A percentile compares a stretch with the other conserved stretches of the same genome.
Conservation (phyloP, 768 basidiomycete species). For the Panellus pusillus region DNA sequence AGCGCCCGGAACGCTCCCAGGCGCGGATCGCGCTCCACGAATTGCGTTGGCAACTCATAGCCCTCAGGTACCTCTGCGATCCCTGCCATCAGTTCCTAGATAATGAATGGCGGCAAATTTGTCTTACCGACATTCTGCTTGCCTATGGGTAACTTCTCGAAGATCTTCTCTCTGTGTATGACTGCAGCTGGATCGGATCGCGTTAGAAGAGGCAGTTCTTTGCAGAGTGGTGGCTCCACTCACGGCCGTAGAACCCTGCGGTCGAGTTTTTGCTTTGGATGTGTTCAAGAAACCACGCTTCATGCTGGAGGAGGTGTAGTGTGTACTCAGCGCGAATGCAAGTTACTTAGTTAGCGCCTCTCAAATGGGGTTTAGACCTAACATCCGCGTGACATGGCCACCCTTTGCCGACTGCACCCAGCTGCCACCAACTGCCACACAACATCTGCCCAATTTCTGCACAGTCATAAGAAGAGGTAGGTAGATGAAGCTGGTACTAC, state of each 20-base stretch:
- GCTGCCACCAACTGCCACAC: too few species aligned
- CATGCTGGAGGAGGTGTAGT: conserved; percentile 22
- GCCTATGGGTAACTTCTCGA: neutral
- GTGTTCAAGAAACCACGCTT: conserved; percentile 29
- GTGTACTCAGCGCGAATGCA: too few species aligned
- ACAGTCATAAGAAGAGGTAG: too few species aligned
- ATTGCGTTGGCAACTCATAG: neutral
- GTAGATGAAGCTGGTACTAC: too few species aligned
- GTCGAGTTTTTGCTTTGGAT: conserved; percentile 18
- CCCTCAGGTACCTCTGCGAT: neutral
- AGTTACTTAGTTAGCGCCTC: too few species aligned
- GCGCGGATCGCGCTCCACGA: neutral
- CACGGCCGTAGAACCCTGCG: neutral
- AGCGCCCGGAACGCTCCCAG: neutral
- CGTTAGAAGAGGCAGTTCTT: too few species aligned
- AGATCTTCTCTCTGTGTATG: neutral
- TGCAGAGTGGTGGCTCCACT: neutral
- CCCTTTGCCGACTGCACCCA: too few species aligned
- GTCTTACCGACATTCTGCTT: conserved; percentile 3
- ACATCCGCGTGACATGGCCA: too few species aligned
- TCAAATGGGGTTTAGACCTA: too few species aligned
- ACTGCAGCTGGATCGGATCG: neutral
- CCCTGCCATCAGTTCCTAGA: neutral
- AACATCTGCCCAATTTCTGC: too few species aligned
- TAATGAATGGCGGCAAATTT: neutral